These are phyloP conservation scores for Xylaria sp. DNA, from an alignment of 2,329 filamentous ascomycete species.

Conservation along the genomic window DNA sequence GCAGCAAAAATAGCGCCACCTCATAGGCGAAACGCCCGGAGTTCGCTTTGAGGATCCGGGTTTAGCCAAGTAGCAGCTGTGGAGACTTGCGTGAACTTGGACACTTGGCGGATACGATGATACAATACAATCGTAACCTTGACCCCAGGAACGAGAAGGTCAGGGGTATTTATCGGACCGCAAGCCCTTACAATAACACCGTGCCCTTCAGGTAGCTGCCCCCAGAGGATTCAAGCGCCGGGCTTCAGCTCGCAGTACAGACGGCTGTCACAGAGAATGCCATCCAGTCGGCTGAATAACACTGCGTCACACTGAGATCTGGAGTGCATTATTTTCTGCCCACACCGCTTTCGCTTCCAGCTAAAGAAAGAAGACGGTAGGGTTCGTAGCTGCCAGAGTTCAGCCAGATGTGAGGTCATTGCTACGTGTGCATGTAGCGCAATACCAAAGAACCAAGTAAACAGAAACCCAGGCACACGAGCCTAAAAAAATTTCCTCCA, in stretches of 20 bases:
- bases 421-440: constrained; percentile 23
- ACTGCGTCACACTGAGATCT: constrained; percentile 31
- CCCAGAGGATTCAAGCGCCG: constrained; percentile 36
- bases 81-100: constrained; percentile 45
- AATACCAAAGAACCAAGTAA: constrained; percentile 32
- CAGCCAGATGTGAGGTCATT: constrained; percentile 20
- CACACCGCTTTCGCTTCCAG: constrained; percentile 12
- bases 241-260: constrained; percentile 36
- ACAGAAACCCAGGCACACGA: constrained; percentile 21
- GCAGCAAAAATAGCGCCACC: constrained; percentile 38
- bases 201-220: constrained; percentile 39
- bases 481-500: constrained; percentile 25
- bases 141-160: constrained; percentile 38
- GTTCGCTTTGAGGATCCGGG: constrained; percentile 49
- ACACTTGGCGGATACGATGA: constrained; percentile 47
- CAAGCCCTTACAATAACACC: constrained; percentile 51
- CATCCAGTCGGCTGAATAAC: constrained; percentile 45
- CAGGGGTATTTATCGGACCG: constrained; percentile 51
- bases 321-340: constrained; percentile 20
- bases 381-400: constrained; percentile 21
- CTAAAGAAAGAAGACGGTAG: constrained; percentile 8
- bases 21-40: constrained; percentile 47
- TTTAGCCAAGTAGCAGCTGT: constrained; percentile 48
- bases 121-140: constrained; percentile 48
- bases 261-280: constrained; percentile 33